Conservation (phyloP, 306 rosid species). For the Mucuna pruriens region DNA sequence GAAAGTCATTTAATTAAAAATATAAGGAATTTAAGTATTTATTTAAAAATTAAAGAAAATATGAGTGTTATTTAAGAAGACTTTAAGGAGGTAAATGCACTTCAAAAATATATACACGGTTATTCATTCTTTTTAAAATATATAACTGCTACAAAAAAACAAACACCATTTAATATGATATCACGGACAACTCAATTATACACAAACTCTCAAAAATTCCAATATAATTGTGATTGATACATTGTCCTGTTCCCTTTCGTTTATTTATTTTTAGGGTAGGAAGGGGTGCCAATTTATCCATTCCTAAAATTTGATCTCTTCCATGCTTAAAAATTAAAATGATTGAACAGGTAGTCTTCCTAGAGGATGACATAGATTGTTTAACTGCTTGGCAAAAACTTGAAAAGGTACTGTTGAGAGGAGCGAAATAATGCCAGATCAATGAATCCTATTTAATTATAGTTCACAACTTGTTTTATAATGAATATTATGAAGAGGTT, state of each 20-base stretch:
- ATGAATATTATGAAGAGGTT: not conserved
- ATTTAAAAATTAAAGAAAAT: too few relatives aligned
- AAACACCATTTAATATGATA: not conserved
- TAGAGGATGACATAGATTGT: slow-evolving; percentile 43
- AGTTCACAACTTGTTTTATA: slow-evolving; percentile 27
- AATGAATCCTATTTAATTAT: slow-evolving; percentile 41
- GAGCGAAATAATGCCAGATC: slow-evolving; percentile 44
- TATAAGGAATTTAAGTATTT: too few relatives aligned
- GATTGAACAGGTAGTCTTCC: not conserved
- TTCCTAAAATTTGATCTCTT: slow-evolving; percentile 12
- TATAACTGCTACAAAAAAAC: not conserved
- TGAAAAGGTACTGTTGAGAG: slow-evolving; percentile 36
- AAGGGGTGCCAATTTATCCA: not conserved
- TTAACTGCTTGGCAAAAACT: slow-evolving; percentile 46
- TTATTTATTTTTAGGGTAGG: not conserved
- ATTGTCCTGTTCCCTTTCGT: not conserved
- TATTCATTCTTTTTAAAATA: not conserved
- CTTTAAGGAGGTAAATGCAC: too few relatives aligned
- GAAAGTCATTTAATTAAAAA: too few relatives aligned
- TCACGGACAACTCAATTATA: slow-evolving; percentile 28
- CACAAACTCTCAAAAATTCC: not conserved
- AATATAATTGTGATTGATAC: not conserved
- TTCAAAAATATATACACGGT: too few relatives aligned
- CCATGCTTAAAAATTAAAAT: slow-evolving; percentile 27
- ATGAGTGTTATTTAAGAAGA: too few relatives aligned